These are phyloP conservation scores for Tuber microsphaerosporum DNA, from an alignment of 495 filamentous ascomycete genomes.

Conservation along the genomic window DNA sequence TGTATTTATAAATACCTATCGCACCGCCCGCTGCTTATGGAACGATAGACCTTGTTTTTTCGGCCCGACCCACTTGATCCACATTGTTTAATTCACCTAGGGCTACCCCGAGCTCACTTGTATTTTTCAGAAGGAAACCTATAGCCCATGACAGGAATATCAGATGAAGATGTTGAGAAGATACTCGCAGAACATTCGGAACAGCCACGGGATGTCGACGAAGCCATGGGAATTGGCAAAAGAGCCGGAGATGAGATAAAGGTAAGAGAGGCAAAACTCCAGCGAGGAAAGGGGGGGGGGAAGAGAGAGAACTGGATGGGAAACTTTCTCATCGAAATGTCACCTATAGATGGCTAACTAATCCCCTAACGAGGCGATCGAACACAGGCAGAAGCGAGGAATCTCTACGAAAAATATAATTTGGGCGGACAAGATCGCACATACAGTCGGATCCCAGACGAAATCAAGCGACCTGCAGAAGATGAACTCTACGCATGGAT, in stretches of 20 bases:
- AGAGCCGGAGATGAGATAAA: not conserved
- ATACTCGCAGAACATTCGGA: slow-evolving; percentile 6
- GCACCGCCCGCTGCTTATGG: slow-evolving; percentile 3
- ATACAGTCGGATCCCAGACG: slow-evolving; percentile 5
- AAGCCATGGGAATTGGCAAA: slow-evolving; percentile 5
- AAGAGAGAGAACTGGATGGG: not conserved
- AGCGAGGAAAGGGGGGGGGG: not conserved
- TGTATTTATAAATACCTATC: slow-evolving; percentile 5
- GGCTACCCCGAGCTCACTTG: not conserved
- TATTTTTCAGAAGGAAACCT: not conserved
- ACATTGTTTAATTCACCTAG: slow-evolving; percentile 1
- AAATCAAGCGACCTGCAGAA: slow-evolving; percentile 2
- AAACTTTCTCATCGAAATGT: not conserved
- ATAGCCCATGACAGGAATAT: slow-evolving; percentile 6
- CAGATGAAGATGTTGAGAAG: slow-evolving; percentile 1
- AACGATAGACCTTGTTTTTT: slow-evolving; percentile 5
- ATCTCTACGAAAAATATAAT: slow-evolving; percentile 3
- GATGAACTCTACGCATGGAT: slow-evolving; percentile 2
- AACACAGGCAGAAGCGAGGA: slow-evolving; percentile 1
- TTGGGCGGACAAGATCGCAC: slow-evolving; percentile 1
- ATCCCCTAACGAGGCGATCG: not conserved
- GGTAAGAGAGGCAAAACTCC: not conserved
- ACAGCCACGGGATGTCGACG: slow-evolving; percentile 3
- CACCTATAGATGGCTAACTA: not conserved
- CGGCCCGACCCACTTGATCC: slow-evolving; percentile 4